Percentiles rank a stretch among this genome's conserved stretches.
These are phyloP conservation scores for Neurospora sp. DNA, from an alignment of 495 filamentous ascomycete genomes.

Conservation along the genomic window DNA sequence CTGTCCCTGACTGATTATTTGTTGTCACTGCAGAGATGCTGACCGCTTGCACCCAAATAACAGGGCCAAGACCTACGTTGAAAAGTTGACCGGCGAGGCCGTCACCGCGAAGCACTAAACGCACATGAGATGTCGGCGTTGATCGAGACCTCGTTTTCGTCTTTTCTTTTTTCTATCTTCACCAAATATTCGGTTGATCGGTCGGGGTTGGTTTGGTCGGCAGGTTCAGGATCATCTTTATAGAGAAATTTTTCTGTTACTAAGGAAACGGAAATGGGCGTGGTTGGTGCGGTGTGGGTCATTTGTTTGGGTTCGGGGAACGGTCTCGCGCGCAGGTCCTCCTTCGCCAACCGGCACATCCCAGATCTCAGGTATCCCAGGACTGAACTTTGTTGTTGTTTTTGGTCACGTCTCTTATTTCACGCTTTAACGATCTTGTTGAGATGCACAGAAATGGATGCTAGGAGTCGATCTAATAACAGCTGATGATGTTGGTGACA, in stretches of 20 bases:
- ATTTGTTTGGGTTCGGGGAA: not conserved
- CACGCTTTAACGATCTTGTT: not conserved
- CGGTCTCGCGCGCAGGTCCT: not conserved
- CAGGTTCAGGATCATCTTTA: not conserved
- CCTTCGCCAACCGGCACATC: not conserved
- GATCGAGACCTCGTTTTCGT: slow-evolving; percentile 1
- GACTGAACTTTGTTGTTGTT: not conserved
- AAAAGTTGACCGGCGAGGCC: slow-evolving; percentile 87
- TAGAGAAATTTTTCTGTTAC: not conserved
- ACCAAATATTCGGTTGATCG: slow-evolving; percentile 2
- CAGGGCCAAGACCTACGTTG: slow-evolving; percentile 94
- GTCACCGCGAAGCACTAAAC: slow-evolving; percentile 95
- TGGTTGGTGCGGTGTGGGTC: not conserved
- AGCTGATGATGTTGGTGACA: not conserved
- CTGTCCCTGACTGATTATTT: not conserved
- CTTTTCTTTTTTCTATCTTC: slow-evolving; percentile 10
- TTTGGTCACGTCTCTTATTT: not conserved
- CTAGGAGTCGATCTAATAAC: not conserved
- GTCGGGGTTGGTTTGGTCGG: not conserved
- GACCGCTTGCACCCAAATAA: slow-evolving; percentile 15
- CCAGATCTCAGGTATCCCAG: not conserved
- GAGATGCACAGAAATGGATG: not conserved
- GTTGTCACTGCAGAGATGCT: not conserved
- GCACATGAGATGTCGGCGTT: slow-evolving; percentile 4
- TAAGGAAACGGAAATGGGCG: not conserved